Evolutionary conservation across 768 basidiomycete genomes (phyloP).

Genomic region (Neoboletus magnificus): DNA sequence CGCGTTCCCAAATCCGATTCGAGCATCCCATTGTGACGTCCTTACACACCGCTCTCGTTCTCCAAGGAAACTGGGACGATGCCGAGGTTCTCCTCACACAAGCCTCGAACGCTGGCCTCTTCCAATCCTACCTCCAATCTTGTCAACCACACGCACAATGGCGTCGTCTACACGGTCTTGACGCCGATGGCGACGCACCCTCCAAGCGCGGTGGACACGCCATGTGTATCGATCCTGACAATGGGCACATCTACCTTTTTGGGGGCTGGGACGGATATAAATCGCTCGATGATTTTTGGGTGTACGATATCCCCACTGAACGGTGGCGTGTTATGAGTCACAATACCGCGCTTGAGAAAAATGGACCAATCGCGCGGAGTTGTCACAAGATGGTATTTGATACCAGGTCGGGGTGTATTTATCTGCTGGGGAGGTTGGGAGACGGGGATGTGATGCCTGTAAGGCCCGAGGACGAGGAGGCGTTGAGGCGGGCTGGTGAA

Average conservation of each 20-base stretch:
- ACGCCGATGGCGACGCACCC: constrained; percentile 62
- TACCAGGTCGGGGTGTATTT: constrained; percentile 63
- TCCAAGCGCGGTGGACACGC: constrained; percentile 73
- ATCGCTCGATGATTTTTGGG: constrained; percentile 78
- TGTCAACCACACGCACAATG: constrained; percentile 59
- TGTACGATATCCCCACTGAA: constrained; percentile 56
- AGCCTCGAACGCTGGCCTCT: constrained; percentile 55
- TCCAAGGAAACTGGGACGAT: constrained; percentile 59
- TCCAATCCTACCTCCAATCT: constrained; percentile 53
- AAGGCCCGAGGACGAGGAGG: constrained; percentile 24
- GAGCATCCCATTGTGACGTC: constrained; percentile 72
- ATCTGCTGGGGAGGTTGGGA: constrained; percentile 65
- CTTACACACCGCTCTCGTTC: constrained; percentile 61
- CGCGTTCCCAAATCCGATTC: constrained; percentile 22
- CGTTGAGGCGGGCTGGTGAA: constrained; percentile 20
- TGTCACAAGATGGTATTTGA: constrained; percentile 87
- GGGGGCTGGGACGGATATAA: constrained; percentile 78
- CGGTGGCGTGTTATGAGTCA: constrained; percentile 61
- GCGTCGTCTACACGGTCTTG: constrained; percentile 56
- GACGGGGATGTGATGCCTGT: constrained; percentile 46
- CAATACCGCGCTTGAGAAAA: constrained; percentile 50
- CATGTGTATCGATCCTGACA: constrained; percentile 70
- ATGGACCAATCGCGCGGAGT: constrained; percentile 67
- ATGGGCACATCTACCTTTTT: constrained; percentile 66
- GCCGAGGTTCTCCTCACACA: constrained; percentile 52